These are phyloP conservation scores for Neocucurbitaria cava DNA, from an alignment of 2,329 filamentous ascomycete genomes.

Conservation along the genomic window DNA sequence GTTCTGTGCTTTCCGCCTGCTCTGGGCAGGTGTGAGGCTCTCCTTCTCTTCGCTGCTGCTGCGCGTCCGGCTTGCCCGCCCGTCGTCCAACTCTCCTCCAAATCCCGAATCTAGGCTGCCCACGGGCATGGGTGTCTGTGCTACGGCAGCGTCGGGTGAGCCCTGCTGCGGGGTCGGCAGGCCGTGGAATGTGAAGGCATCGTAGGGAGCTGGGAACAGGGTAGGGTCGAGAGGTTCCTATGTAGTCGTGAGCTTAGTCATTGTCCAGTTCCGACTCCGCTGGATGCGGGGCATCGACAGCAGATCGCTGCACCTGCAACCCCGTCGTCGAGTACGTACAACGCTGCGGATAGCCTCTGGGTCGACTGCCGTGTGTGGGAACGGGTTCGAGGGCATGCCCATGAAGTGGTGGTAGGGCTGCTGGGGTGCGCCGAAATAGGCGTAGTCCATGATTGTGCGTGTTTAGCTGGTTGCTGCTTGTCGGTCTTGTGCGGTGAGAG, in stretches of 20 bases:
- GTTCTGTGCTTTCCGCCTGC: slow-evolving; percentile 73
- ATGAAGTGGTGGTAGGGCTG: slow-evolving; percentile 58
- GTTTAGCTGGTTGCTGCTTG: background rate
- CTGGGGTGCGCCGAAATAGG: slow-evolving; percentile 57
- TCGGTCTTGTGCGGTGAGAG: background rate
- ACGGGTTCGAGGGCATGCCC: slow-evolving; percentile 51
- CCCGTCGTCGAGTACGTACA: slow-evolving; percentile 26
- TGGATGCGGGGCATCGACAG: slow-evolving; percentile 14
- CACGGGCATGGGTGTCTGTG: slow-evolving; percentile 41
- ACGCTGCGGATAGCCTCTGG: slow-evolving; percentile 47
- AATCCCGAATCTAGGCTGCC: slow-evolving; percentile 54
- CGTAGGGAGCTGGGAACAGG: slow-evolving; percentile 33
- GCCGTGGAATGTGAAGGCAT: slow-evolving; percentile 39
- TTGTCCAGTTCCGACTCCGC: background rate
- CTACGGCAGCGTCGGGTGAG: slow-evolving; percentile 38
- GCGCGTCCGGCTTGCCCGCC: slow-evolving; percentile 39
- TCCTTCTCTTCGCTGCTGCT: slow-evolving; percentile 59
- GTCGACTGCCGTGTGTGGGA: slow-evolving; percentile 41
- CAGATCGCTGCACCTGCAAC: background rate
- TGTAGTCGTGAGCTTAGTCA: slow-evolving; percentile 29
- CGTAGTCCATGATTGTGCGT: slow-evolving; percentile 61
- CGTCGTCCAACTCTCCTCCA: slow-evolving; percentile 49
- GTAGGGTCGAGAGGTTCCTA: slow-evolving; percentile 56
- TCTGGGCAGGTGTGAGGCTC: slow-evolving; percentile 56
- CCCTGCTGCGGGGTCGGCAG: slow-evolving; percentile 39